Conservation (phyloP, 2,329 filamentous ascomycete genomes). For the Aspergillus sp. region DNA sequence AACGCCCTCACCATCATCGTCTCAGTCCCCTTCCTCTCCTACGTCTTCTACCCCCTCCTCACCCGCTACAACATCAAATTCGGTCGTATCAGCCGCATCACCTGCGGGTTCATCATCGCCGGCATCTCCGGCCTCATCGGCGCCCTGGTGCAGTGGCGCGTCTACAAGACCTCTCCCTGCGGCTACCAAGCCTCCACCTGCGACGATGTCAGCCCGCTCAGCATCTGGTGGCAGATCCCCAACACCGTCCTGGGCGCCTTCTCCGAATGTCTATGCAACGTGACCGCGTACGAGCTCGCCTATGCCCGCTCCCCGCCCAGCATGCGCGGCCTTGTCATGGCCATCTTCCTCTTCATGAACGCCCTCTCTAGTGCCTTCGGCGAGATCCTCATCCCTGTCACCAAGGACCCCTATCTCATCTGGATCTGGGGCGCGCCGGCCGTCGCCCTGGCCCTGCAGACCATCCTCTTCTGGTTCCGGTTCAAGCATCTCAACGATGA, state of each 20-base stretch:
- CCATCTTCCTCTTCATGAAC: slow-evolving; percentile 43
- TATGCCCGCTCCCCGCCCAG: slow-evolving; percentile 44
- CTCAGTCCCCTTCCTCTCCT: slow-evolving; percentile 49
- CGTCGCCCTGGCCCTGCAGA: slow-evolving; percentile 50
- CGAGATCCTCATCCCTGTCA: slow-evolving; percentile 45
- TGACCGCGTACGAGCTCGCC: slow-evolving; percentile 47
- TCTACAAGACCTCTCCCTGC: slow-evolving; percentile 50
- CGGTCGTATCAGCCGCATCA: slow-evolving; percentile 51
- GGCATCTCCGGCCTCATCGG: slow-evolving; percentile 42
- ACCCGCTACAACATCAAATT: slow-evolving; percentile 45
- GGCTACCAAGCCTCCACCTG: slow-evolving; percentile 43
- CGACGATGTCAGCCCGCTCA: slow-evolving; percentile 39
- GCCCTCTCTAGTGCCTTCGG: slow-evolving; percentile 42
- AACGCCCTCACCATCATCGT: slow-evolving; percentile 52
- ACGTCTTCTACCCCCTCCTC: slow-evolving; percentile 49
- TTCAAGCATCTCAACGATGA: slow-evolving; percentile 51
- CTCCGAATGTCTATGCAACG: slow-evolving; percentile 44
- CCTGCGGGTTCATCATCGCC: slow-evolving; percentile 53
- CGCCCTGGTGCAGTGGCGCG: slow-evolving; percentile 44
- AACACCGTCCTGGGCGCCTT: slow-evolving; percentile 38
- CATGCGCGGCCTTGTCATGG: slow-evolving; percentile 45
- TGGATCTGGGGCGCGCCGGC: slow-evolving; percentile 52
- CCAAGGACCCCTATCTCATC: slow-evolving; percentile 49
- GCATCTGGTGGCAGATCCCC: slow-evolving; percentile 46
- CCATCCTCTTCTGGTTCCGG: slow-evolving; percentile 49